Base-by-base conservation (phyloP, 2,329 filamentous ascomycete genomes). In the Achaetomium macrosporum region DNA sequence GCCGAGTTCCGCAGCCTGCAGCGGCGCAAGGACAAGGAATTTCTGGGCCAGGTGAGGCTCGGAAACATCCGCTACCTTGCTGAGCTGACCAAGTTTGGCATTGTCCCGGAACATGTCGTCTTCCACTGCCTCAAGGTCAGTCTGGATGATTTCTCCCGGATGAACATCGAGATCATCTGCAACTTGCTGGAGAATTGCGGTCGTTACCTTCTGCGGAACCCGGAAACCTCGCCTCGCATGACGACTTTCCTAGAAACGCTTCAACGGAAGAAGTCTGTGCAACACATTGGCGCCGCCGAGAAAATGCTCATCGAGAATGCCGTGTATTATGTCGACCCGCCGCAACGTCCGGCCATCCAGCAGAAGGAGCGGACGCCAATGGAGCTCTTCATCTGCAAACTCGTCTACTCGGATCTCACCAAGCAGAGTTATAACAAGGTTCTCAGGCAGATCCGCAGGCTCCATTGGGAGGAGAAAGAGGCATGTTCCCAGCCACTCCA, bases 91-190 rank as follows among this genome's bases (percentile, higher is more conserved):
- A 99, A 99, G 66, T 99, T 99, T 65, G 92, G 93, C 31, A 90
- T 96, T 31, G 93, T 99, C 9, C 93, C 95, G 0, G 93, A 99
- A 69, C 93, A 99, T 69, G 92, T 99, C 59, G 95, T 99, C 50
- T 99, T 99, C 66, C 93, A 99, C 66, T 99, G 93, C 66, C 82
- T 99, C 63, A 99, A 96, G 69, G 92, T 99, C 68, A 95, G 92
- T 61, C 74, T 99, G 29, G 93, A 99, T 64, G 93, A 99, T 65
- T 99, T 99, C 66, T 96, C 93, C 2, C 83, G 92, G 56, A 96
- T 96, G 88, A 99, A 99, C 65, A 96, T 99, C 58, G 95, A 99
- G 69, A 96, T 99, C 62, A 92, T 99, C 58, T 95, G 91, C 64
- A 95, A 95, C 64, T 76, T 99, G 29, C 78, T 99, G 19, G 93